A percentile compares a stretch with the other conserved stretches of the same genome.
Conservation (phyloP, 2,329 filamentous ascomycete genomes). For the Sporothrix schenckii region DNA sequence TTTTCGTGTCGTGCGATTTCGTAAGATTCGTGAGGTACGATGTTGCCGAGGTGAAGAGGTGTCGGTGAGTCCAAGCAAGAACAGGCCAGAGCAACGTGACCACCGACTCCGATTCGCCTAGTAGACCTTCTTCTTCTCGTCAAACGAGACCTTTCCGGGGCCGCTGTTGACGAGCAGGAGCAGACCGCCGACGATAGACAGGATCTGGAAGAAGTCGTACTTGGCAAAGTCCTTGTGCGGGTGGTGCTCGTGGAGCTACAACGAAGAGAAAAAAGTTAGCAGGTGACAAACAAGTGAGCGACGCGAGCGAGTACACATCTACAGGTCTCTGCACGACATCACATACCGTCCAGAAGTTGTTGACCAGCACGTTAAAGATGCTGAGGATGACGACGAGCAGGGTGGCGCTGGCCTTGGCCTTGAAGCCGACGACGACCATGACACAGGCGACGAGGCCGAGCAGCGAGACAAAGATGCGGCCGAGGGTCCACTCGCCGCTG, state of each 20-base stretch:
- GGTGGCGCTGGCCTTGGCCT: slow-evolving; percentile 98
- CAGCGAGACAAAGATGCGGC: slow-evolving; percentile 80
- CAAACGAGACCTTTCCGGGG: slow-evolving; percentile 94
- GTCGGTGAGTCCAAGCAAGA: neutral
- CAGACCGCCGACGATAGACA: slow-evolving; percentile 96
- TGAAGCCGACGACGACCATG: slow-evolving; percentile 99
- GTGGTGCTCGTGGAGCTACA: slow-evolving; percentile 90
- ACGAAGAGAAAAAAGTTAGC: neutral
- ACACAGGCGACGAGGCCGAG: slow-evolving; percentile 89
- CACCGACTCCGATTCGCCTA: slow-evolving; percentile 47
- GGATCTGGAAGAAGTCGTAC: slow-evolving; percentile 99
- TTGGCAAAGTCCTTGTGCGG: slow-evolving; percentile 99
- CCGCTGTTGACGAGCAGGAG: slow-evolving; percentile 98
- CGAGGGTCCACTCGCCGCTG: slow-evolving; percentile 87
- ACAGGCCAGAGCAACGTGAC: neutral
- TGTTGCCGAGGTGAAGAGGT: neutral
- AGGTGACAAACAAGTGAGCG: neutral
- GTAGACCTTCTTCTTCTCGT: slow-evolving; percentile 99
- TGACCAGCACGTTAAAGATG: slow-evolving; percentile 94
- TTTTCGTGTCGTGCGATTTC: slow-evolving; percentile 21
- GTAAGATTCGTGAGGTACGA: neutral
- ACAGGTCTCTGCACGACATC: neutral
- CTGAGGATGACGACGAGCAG: slow-evolving; percentile 93
- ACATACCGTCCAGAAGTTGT: slow-evolving; percentile 99
- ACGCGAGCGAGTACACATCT: neutral